phyloP scores from a whole-genome alignment of 306 rosid genomes.

The Corylus heterophylla region DNA sequence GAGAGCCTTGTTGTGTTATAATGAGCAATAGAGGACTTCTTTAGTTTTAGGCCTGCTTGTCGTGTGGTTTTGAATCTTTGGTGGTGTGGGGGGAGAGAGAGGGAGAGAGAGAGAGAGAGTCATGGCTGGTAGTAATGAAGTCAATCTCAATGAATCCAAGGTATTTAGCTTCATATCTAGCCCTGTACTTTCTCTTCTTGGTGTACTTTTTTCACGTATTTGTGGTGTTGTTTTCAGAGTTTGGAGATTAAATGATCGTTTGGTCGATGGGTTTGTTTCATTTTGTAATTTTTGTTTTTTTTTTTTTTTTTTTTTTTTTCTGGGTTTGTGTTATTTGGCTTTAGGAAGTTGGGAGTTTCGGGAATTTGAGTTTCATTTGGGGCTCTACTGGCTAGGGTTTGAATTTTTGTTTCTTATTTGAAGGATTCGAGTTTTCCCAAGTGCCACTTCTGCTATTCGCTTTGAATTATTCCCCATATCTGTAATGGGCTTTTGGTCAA shows the following conservation, averaged over 20 bases:
- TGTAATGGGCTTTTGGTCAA: not conserved
- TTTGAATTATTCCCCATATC: not conserved
- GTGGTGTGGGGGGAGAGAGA: not conserved
- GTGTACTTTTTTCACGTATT: not conserved
- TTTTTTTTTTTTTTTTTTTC: not conserved
- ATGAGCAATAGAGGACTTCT: slow-evolving; percentile 18
- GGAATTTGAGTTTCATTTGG: not conserved
- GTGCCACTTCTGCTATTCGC: slow-evolving; percentile 8
- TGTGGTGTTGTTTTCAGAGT: not conserved
- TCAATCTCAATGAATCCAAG: slow-evolving; percentile 82
- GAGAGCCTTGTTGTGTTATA: not conserved
- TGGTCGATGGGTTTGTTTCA: slow-evolving; percentile 1
- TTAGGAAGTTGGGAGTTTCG: slow-evolving; percentile 1
- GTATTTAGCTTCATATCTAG: slow-evolving; percentile 38
- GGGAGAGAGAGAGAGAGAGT: slow-evolving; percentile 13
- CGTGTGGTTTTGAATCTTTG: slow-evolving; percentile 29
- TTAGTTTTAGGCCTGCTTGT: slow-evolving; percentile 31
- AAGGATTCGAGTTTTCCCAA: slow-evolving; percentile 4
- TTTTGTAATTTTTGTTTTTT: slow-evolving; percentile 2
- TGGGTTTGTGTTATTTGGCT: slow-evolving; percentile 4
- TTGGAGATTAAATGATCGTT: slow-evolving; percentile 22
- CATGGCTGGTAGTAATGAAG: slow-evolving; percentile 72
- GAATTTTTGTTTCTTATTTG: not conserved
- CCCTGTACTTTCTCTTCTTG: not conserved
- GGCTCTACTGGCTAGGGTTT: not conserved